Evolutionary conservation across 2,329 filamentous ascomycete genomes (phyloP).

Genomic region (Xylaria sp.): DNA sequence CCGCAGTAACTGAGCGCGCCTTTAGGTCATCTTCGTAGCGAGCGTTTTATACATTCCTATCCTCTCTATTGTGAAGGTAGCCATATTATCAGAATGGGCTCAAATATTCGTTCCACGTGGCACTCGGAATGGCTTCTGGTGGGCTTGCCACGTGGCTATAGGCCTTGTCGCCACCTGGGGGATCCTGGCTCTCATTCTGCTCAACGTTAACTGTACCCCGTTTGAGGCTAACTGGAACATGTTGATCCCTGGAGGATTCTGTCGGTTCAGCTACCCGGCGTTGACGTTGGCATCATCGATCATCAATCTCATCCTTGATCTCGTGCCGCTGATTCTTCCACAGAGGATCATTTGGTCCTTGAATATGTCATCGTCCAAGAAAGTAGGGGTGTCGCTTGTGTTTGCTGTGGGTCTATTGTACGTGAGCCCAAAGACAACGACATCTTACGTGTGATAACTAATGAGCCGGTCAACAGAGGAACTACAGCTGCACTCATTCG

Average conservation of each 20-base stretch:
- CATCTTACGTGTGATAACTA: not conserved
- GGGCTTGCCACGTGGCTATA: not conserved
- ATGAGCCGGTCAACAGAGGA: not conserved
- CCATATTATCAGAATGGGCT: not conserved
- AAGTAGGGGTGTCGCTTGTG: not conserved
- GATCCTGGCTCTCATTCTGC: not conserved
- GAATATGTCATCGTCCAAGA: not conserved
- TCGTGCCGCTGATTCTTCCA: not conserved
- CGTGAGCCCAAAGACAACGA: not conserved
- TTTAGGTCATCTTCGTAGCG: not conserved
- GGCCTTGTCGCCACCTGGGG: not conserved
- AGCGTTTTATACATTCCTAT: not conserved
- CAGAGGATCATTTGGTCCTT: not conserved
- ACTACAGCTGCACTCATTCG: not conserved
- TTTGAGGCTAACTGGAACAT: not conserved
- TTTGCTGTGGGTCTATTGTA: not conserved
- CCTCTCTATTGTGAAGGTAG: not conserved
- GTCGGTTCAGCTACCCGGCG: not conserved
- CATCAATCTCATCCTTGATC: not conserved
- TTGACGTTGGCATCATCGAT: not conserved
- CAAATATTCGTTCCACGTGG: not conserved
- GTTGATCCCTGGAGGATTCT: not conserved
- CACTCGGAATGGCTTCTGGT: not conserved
- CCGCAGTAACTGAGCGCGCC: not conserved
- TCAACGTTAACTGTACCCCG: not conserved